These are phyloP conservation scores for Piromyces sp. DNA, from an alignment of 192 early-diverging fungal species.

Conservation along the genomic window DNA sequence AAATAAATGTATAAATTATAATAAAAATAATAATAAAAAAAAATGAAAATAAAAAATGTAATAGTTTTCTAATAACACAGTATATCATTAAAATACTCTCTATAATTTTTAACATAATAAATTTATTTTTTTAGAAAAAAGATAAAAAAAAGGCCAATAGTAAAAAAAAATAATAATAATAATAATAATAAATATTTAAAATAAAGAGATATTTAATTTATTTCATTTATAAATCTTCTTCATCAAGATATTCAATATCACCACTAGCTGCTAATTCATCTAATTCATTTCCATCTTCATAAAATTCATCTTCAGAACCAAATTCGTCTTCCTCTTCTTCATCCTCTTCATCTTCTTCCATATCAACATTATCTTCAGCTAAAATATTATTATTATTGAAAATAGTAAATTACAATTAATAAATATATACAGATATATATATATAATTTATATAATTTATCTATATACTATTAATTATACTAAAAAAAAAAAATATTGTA, in stretches of 20 bases:
- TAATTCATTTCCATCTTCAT: not conserved
- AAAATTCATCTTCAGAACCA: not conserved
- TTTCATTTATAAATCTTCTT: not conserved
- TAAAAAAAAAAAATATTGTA: not conserved
- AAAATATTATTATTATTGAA: not conserved
- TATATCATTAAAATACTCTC: no score
- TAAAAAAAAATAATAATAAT: no score
- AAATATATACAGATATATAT: no score
- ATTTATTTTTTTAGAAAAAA: no score
- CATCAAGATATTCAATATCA: not conserved
- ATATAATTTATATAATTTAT: not conserved
- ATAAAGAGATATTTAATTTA: no score
- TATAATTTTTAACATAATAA: no score
- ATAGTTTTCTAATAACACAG: no score
- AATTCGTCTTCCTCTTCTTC: not conserved
- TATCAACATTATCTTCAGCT: not conserved
- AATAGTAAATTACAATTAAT: no score
- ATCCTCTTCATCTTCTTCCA: not conserved
- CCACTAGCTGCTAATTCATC: not conserved
- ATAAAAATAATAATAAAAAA: no score
- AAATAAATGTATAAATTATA: no score
- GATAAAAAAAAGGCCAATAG: not conserved
- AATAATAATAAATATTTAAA: no score
- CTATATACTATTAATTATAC: not conserved
- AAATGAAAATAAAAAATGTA: no score